These are phyloP conservation scores for Colletotrichum simmondsii DNA, from an alignment of 2,329 filamentous ascomycete genomes.

Conservation along the genomic window DNA sequence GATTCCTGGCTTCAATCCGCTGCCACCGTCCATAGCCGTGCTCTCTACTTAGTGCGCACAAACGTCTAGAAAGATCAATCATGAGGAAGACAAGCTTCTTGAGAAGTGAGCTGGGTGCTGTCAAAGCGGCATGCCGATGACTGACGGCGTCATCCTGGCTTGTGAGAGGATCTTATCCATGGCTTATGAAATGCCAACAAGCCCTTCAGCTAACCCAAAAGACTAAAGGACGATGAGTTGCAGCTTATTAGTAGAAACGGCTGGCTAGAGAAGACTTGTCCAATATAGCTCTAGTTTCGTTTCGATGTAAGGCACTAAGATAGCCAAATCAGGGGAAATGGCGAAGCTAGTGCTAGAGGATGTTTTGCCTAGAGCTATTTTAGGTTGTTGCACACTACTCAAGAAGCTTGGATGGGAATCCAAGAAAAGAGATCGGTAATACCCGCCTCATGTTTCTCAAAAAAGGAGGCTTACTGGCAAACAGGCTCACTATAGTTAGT, in stretches of 20 bases:
- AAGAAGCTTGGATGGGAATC: not conserved
- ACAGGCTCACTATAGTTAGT: not conserved
- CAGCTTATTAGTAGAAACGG: not conserved
- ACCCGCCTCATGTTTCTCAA: not conserved
- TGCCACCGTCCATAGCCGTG: not conserved
- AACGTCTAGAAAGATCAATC: constrained; percentile 1
- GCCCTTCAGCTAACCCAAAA: not conserved
- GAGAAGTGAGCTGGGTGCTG: not conserved
- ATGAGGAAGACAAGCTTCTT: not conserved
- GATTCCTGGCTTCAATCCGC: not conserved
- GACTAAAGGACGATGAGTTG: not conserved
- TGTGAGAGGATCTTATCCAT: not conserved
- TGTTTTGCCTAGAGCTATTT: not conserved
- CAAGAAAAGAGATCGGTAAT: not conserved
- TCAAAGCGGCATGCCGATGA: not conserved
- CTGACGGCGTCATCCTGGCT: not conserved
- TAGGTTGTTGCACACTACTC: not conserved
- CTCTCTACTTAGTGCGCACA: not conserved
- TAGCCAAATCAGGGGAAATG: not conserved
- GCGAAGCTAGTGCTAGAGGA: not conserved
- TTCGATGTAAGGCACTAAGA: not conserved
- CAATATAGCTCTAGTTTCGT: not conserved
- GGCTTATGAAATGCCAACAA: not conserved
- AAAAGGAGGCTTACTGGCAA: not conserved
- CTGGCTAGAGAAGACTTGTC: not conserved